These are phyloP conservation scores for Botrytis elliptica DNA, from an alignment of 2,329 filamentous ascomycete species.

Conservation along the genomic window DNA sequence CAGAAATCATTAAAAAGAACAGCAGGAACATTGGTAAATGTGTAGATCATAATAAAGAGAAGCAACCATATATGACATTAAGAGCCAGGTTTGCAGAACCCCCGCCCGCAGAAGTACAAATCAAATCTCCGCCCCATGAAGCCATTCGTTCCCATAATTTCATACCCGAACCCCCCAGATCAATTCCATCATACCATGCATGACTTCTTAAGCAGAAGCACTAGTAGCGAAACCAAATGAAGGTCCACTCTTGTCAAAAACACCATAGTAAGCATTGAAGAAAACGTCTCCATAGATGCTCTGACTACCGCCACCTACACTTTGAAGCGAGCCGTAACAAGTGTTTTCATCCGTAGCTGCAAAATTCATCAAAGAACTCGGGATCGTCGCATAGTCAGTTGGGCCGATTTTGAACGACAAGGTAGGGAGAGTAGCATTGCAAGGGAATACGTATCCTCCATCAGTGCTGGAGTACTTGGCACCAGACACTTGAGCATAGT, in stretches of 20 bases:
- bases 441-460: constrained; percentile 42
- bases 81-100: neutral
- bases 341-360: constrained; percentile 24
- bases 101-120: neutral
- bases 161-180: neutral
- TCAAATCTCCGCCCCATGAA: neutral
- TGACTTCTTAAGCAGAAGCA: neutral
- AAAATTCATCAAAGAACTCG: constrained; percentile 41
- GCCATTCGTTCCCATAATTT: neutral
- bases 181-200: neutral
- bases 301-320: constrained; percentile 32
- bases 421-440: constrained; percentile 39
- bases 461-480: constrained; percentile 33
- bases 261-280: constrained; percentile 38
- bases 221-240: constrained; percentile 36
- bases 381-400: constrained; percentile 38
- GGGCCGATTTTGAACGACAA: constrained; percentile 40
- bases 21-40: neutral
- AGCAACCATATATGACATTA: neutral
- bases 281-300: constrained; percentile 40
- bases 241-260: constrained; percentile 34
- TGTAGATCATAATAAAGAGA: neutral
- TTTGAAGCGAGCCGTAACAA: constrained; percentile 43
- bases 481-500: constrained; percentile 41
- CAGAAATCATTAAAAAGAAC: neutral